These are phyloP conservation scores for Epichloe amarillans DNA, from an alignment of 2,329 filamentous ascomycete species.

Conservation along the genomic window DNA sequence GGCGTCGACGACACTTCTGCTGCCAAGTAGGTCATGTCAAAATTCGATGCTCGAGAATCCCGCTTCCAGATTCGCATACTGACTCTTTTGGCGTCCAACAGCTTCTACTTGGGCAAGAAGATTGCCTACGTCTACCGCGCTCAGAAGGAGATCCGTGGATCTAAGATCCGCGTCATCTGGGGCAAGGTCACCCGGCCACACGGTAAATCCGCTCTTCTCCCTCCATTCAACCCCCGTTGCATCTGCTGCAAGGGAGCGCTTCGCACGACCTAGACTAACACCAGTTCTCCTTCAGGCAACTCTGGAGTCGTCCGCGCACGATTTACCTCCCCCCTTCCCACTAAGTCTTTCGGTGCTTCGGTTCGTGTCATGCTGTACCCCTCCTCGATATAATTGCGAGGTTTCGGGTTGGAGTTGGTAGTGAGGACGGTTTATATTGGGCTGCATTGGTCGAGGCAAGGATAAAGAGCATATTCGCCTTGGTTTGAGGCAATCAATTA, in stretches of 20 bases:
- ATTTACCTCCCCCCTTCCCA: constrained; percentile 91
- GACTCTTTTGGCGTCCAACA: constrained; percentile 14
- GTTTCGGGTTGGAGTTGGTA: constrained; percentile 46
- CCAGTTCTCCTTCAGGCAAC: constrained; percentile 53
- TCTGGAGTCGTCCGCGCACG: constrained; percentile 95
- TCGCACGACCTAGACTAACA: not conserved
- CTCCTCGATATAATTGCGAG: constrained; percentile 74
- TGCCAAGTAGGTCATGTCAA: constrained; percentile 54
- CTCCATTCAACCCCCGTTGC: not conserved
- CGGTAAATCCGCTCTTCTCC: constrained; percentile 42
- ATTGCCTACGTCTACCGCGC: constrained; percentile 97
- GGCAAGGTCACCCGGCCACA: constrained; percentile 95
- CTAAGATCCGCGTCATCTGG: constrained; percentile 99
- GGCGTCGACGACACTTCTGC: constrained; percentile 83
- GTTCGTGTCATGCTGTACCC: constrained; percentile 97
- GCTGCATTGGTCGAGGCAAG: constrained; percentile 46
- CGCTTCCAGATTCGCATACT: constrained; percentile 12
- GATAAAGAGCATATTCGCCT: constrained; percentile 35
- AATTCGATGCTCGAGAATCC: not conserved
- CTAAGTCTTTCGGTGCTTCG: constrained; percentile 91
- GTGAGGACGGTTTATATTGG: constrained; percentile 49
- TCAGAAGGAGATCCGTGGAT: constrained; percentile 86
- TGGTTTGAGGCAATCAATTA: constrained; percentile 42
- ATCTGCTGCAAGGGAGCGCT: not conserved
- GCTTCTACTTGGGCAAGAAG: constrained; percentile 98